These are phyloP conservation scores for Verticillium isaacii DNA, from an alignment of 2,329 filamentous ascomycete species.

Conservation along the genomic window DNA sequence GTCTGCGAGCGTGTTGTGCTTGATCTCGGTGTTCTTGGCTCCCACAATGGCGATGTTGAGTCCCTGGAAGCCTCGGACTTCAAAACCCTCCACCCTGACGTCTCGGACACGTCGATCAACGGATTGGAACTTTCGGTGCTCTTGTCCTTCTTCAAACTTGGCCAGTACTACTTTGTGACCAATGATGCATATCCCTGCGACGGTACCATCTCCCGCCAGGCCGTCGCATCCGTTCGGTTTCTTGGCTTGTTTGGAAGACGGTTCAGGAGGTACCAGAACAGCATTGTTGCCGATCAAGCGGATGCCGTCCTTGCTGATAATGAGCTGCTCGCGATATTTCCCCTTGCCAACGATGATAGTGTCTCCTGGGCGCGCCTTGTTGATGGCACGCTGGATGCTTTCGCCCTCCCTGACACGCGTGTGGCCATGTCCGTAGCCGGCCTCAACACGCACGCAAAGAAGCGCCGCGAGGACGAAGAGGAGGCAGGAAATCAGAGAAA, in stretches of 20 bases:
- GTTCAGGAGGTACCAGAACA: constrained; percentile 19
- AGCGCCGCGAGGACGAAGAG: neutral
- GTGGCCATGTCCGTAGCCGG: neutral
- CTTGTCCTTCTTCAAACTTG: constrained; percentile 13
- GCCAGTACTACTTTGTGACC: constrained; percentile 20
- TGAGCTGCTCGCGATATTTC: constrained; percentile 27
- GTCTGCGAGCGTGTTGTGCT: constrained; percentile 21
- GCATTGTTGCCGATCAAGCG: constrained; percentile 22
- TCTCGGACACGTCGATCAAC: constrained; percentile 20
- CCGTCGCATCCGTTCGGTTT: constrained; percentile 24
- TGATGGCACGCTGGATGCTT: constrained; percentile 25
- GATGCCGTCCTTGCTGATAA: constrained; percentile 27
- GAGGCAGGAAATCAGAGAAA: neutral
- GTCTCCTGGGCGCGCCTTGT: constrained; percentile 20
- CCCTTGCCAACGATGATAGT: constrained; percentile 26
- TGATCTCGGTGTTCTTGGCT: constrained; percentile 20
- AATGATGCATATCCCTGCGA: constrained; percentile 28
- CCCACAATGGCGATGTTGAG: constrained; percentile 30
- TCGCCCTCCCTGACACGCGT: neutral
- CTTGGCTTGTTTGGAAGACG: constrained; percentile 14
- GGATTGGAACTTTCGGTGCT: constrained; percentile 23
- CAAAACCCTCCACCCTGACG: constrained; percentile 26
- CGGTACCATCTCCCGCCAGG: constrained; percentile 16
- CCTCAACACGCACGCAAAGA: neutral
- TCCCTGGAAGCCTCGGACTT: constrained; percentile 23